Conservation (phyloP, 768 basidiomycete species). For the Lentinula detonsa region DNA sequence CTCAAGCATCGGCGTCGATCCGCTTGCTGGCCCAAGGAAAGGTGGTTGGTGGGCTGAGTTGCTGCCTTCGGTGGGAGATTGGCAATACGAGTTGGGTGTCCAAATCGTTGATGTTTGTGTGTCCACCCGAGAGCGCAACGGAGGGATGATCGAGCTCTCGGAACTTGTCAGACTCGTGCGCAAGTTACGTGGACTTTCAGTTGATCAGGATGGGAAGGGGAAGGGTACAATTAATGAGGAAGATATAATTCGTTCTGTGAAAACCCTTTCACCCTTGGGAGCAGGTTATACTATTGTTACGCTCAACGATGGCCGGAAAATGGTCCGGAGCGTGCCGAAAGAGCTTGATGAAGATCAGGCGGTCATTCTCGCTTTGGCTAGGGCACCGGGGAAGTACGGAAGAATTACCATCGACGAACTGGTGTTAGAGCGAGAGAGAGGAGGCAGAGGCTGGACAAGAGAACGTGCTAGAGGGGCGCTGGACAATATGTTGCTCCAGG, state of each 20-base stretch:
- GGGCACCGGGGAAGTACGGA: slow-evolving; percentile 48
- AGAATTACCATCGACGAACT: slow-evolving; percentile 61
- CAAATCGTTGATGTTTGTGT: slow-evolving; percentile 93
- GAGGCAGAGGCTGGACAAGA: slow-evolving; percentile 50
- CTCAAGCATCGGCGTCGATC: slow-evolving; percentile 89
- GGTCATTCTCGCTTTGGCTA: slow-evolving; percentile 70
- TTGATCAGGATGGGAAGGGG: not conserved
- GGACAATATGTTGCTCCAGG: slow-evolving; percentile 85
- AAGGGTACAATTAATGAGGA: slow-evolving; percentile 74
- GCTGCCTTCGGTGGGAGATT: slow-evolving; percentile 75
- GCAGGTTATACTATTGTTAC: slow-evolving; percentile 88
- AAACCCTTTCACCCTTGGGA: slow-evolving; percentile 80
- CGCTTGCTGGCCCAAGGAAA: slow-evolving; percentile 77
- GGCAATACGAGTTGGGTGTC: slow-evolving; percentile 93
- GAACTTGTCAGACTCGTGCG: slow-evolving; percentile 79
- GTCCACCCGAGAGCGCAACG: slow-evolving; percentile 82
- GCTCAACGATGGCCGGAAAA: slow-evolving; percentile 58
- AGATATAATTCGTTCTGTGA: slow-evolving; percentile 79
- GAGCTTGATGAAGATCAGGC: slow-evolving; percentile 90
- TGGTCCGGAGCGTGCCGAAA: slow-evolving; percentile 86
- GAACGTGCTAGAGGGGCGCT: slow-evolving; percentile 74
- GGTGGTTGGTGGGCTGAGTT: slow-evolving; percentile 93
- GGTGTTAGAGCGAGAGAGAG: slow-evolving; percentile 43
- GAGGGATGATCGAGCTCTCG: slow-evolving; percentile 85
- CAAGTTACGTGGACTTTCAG: slow-evolving; percentile 64